Evolutionary conservation across 75 land plant genomes (phyloP), one percentile per base, ranked within the genome.

Genomic region (Cryptomeria japonica): DNA sequence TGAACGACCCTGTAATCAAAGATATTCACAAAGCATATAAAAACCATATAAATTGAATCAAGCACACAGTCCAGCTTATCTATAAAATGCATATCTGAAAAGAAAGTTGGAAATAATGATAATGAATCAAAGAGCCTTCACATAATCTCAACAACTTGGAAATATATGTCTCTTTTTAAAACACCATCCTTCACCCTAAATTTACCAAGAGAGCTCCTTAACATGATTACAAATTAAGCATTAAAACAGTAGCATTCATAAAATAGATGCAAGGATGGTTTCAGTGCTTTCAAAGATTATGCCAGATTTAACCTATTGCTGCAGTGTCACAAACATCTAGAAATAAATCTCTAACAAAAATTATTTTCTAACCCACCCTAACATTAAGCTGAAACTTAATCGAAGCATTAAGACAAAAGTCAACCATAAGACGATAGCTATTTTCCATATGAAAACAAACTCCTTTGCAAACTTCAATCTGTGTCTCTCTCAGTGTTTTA

Each of bases 1-100:
- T 38, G 96, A 92, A 42, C 94, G 94, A 44, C 93, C 93, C 99
- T 98, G 95, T 36, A 94, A 87, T 61, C 31, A 84, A 82, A 70
- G 37, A 53, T 19, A 58, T 82, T 41, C 22, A 88, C 31, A 79
- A 41, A 79, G 25, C 84, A 82, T 49, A 46, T 82, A 13, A 82
- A 41, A 82, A 82, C 19, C 19, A 46, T 46, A 46, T 82, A 46
- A 82, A 82, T 28, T 12, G 16, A 34, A 46, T 28, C 47, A 44
- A 82, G 3, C 44, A 9, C 31, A 46, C 13, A 49, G 32, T 82
- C 12, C 15, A 46, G 14, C 51, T 34, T 46, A 82, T 46, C n/a
- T 22, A 28, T 64, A 6, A 64, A 64, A 25, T 64, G 28, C 1
- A 25, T 25, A 64, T 64, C 14, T 82, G 14, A 13, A 3, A 82